Evolutionary conservation across 2,329 filamentous ascomycete species (phyloP).

Genomic region (Orbilia oligospora): DNA sequence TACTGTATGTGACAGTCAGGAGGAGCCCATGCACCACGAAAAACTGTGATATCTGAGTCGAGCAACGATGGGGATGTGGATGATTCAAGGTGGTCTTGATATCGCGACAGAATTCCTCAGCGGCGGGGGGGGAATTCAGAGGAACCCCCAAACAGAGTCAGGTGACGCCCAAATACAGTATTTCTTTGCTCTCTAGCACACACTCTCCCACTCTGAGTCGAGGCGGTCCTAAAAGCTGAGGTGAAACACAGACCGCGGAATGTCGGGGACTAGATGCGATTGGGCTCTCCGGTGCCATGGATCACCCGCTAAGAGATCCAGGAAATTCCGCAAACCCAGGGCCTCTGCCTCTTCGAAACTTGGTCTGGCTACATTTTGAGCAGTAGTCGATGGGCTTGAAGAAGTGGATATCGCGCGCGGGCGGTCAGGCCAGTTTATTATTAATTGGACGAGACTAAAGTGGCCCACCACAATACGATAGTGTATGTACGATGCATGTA

Average conservation of each 20-base stretch:
- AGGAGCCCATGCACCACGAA: constrained; percentile 34
- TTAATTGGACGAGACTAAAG: constrained; percentile 19
- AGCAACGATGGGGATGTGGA: not conserved
- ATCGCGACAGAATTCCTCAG: constrained; percentile 5
- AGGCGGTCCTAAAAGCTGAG: constrained; percentile 39
- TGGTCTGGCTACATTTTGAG: not conserved
- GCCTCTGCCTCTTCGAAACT: constrained; percentile 4
- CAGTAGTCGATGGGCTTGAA: not conserved
- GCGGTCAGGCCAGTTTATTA: constrained; percentile 23
- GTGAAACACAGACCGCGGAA: constrained; percentile 57
- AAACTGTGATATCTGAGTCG: not conserved
- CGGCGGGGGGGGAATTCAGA: not conserved
- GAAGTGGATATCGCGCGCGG: not conserved
- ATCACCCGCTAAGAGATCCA: constrained; percentile 55
- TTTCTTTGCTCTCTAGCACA: not conserved
- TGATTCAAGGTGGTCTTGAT: constrained; percentile 28
- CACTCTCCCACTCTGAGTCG: constrained; percentile 18
- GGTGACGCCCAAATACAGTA: constrained; percentile 31
- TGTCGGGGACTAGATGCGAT: constrained; percentile 53
- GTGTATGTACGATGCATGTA: not conserved
- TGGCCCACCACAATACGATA: constrained; percentile 19
- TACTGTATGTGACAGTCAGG: constrained; percentile 32
- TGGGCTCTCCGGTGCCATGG: constrained; percentile 57
- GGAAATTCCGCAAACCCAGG: constrained; percentile 22
- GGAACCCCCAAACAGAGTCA: constrained; percentile 30